Base-by-base conservation (phyloP, 352 stramenopile species). In the Phytophthora sp. region DNA sequence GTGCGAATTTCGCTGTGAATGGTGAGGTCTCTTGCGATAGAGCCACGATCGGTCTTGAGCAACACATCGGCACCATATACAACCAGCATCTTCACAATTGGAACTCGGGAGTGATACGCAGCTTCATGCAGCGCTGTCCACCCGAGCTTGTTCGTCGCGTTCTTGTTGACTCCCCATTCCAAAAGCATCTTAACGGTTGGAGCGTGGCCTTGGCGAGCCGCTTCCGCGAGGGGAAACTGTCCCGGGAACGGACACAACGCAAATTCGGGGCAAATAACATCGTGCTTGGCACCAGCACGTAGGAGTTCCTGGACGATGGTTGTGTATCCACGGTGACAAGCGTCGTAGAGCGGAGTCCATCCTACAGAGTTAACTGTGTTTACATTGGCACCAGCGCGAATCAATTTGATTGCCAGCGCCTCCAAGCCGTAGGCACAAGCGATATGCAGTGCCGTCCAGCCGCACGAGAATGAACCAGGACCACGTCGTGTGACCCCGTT, bases 111-210 rank as follows among this genome's bases (percentile, higher is more conserved):
- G 71, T 93, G 85, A 54, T 94, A 93, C 16, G 82, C 84, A 4
- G 87, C 73, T 61, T 94, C 83, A 49, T 95, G 87, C 5, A 95
- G 74, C 20, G 85, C 85, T n/a, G 82, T 90, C 85, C 83, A 94
- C 13, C 86, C 79, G 24, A 91, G 69, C 16, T 67, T 75, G 71
- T 95, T 95, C 20, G 78, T 74, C 2, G 78, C 83, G 38, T 95
- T 91, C 51, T 90, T 93, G 61, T 92, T 75, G n/a, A 89, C 73
- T 12, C 83, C 85, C 77, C 84, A 91, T 35, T 95, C 87, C 5
- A 95, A 65, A 23, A 95, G 53, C 47, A 88, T 71, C 47, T 92
- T 93, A 36, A 91, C 82, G 2, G 74, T 89, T 1, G 87, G 73
- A 7, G 51, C 47, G 6, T 86, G 81, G 21, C 83, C 87, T 73